Percentiles rank a stretch among this genome's conserved stretches.
These are phyloP conservation scores for Trichophaea hybrida DNA, from an alignment of 2,329 filamentous ascomycete species.

Conservation along the genomic window DNA sequence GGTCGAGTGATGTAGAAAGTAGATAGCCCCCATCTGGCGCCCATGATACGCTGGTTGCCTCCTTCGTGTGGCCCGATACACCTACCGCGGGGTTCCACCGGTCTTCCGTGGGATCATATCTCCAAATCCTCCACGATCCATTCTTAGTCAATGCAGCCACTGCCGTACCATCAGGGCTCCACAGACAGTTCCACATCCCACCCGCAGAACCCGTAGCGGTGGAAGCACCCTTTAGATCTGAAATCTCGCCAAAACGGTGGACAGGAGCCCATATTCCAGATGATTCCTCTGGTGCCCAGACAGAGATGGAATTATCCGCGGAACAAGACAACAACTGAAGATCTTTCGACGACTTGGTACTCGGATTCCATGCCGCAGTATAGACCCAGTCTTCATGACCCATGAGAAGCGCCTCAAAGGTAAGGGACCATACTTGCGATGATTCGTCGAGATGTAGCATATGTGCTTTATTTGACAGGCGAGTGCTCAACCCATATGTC, in stretches of 20 bases:
- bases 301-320: constrained; percentile 83
- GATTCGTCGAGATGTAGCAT: constrained; percentile 45
- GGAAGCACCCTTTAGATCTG: constrained; percentile 84
- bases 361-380: constrained; percentile 59
- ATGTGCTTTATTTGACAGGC: constrained; percentile 80
- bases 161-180: constrained; percentile 61
- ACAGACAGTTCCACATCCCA: constrained; percentile 91
- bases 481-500: constrained; percentile 50
- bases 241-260: constrained; percentile 81
- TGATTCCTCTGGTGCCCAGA: constrained; percentile 73
- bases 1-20: constrained; percentile 71
- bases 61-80: constrained; percentile 67
- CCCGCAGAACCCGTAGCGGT: constrained; percentile 92
- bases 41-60: constrained; percentile 75
- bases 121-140: constrained; percentile 85
- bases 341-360: constrained; percentile 35
- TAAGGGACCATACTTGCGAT: constrained; percentile 53
- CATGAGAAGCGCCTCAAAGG: constrained; percentile 83
- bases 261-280: constrained; percentile 87
- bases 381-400: constrained; percentile 99
- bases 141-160: constrained; percentile 78
- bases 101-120: constrained; percentile 44
- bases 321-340: constrained; percentile 75
- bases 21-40: constrained; percentile 67
- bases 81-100: constrained; percentile 65